Evolutionary conservation across 2,329 filamentous ascomycete genomes (phyloP).

Genomic region (Cryphonectria carpinicola): DNA sequence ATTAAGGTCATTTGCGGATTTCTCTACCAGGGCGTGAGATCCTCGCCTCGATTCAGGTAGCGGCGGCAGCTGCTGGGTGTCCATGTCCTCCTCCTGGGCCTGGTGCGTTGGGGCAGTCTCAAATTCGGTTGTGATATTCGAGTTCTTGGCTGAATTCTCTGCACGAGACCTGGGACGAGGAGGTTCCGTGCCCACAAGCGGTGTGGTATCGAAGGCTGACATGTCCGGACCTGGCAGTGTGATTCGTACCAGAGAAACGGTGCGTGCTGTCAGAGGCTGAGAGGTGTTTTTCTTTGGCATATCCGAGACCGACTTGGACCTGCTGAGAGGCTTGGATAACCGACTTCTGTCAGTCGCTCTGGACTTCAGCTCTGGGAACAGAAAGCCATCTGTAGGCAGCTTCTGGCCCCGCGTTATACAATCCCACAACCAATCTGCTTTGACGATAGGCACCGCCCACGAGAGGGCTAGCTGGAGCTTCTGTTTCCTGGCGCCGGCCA

Average conservation of each 20-base stretch:
- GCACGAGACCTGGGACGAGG: neutral
- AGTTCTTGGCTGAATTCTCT: slow-evolving; percentile 10
- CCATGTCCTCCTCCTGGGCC: neutral
- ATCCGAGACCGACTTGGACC: slow-evolving; percentile 26
- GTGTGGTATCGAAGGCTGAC: slow-evolving; percentile 27
- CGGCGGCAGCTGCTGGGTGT: slow-evolving; percentile 8
- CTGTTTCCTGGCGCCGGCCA: slow-evolving; percentile 63
- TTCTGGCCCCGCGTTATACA: slow-evolving; percentile 66
- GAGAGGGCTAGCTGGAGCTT: slow-evolving; percentile 79
- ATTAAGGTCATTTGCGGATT: slow-evolving; percentile 47
- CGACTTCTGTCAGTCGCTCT: slow-evolving; percentile 26
- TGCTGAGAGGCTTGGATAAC: slow-evolving; percentile 18
- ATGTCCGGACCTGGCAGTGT: slow-evolving; percentile 25
- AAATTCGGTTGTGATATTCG: slow-evolving; percentile 32
- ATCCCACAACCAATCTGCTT: slow-evolving; percentile 81
- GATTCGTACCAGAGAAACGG: slow-evolving; percentile 13
- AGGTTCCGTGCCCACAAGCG: slow-evolving; percentile 21
- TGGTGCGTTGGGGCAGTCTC: slow-evolving; percentile 41
- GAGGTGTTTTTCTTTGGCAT: slow-evolving; percentile 23
- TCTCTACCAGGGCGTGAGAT: slow-evolving; percentile 45
- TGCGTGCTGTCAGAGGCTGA: slow-evolving; percentile 17
- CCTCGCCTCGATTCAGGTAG: slow-evolving; percentile 36
- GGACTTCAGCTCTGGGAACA: slow-evolving; percentile 52
- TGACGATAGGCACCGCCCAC: slow-evolving; percentile 81
- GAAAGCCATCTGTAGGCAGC: slow-evolving; percentile 49